Evolutionary conservation across 1,284 basidiomycete species (phyloP), one percentile per base, ranked within the genome.

Genomic region (Heterobasidion annosum): DNA sequence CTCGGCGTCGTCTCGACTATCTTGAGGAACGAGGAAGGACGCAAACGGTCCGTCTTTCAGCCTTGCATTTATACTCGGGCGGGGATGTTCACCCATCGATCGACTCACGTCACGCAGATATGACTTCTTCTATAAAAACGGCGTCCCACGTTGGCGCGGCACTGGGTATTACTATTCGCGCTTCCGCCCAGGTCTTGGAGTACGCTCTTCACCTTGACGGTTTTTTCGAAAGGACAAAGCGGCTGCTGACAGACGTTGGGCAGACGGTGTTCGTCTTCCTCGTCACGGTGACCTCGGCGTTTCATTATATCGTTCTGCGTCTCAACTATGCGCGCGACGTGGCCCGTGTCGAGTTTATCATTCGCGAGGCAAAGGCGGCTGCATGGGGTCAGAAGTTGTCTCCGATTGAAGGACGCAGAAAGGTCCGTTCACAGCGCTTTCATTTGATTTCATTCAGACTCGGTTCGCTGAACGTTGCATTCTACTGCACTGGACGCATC

Each of bases 81-180:
- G n/a, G 3, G 46, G 12, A 48, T 3, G 12, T 3, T 32, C 46
- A 25, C 46, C 19, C 46, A 48, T n/a, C 12, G 16, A 43, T 13
- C 40, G 16, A 43, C 32, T 54, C 18, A 34, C 45, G 8, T 8
- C 15, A 46, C 18, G 33, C 57, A 88, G 88, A 59, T 93, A 93
- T 61, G 88, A 94, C 69, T 92, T 91, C 71, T 94, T 93, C 75
- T 88, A 88, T 73, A 91, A 92, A 69, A 92, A 93, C 58, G 91
- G 91, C 40, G 91, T 94, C 4, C 91, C 91, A 0, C 88, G 78
- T 65, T 94, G 91, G 91, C 77, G 91, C 63, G 91, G 87, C 13
- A 91, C 85, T 25, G 84, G 83, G 48, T 96, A 97, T 69, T 96
- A 95, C 69, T 97, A 97, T 70, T 83, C 89, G 37, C 85, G 94